Base-by-base conservation (phyloP, 2,329 filamentous ascomycete genomes). In the Chaetoscypha palmicola region DNA sequence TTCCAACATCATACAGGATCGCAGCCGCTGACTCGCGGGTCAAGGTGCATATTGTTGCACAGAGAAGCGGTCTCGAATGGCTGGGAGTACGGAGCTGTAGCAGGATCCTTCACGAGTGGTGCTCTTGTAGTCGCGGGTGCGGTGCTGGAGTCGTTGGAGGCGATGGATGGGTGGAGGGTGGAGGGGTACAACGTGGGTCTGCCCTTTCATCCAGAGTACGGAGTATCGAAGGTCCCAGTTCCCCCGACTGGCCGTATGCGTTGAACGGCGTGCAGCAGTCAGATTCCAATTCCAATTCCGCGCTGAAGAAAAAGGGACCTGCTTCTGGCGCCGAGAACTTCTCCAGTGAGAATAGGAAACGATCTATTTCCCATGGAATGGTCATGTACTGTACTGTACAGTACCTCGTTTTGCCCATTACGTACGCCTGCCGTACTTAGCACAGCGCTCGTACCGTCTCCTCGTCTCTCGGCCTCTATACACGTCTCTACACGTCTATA, bases 1-100 rank as follows among this genome's bases (percentile, higher is more conserved):
- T 33, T 23, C 21, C 36, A 38, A n/a, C 21, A 14, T 16, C 36
- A 36, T 9, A 22, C 20, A 8, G 24, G 12, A n/a, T 17, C 12
- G 37, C 37, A 38, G 21, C 37, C 14, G 37, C 24, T 31, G 26
- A 31, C 37, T 39, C 37, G 37, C 24, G 37, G 37, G 19, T 39
- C 16, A 32, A 19, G 17, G 32, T 34, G 32, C 32, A 34, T 34
- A 17, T 16, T 19, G 32, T 34, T 17, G 32, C 32, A 34, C 32
- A 34, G 19, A 34, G 32, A 17, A 34, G 24, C 24, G 24, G 24
- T 12, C 24, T 28, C 24, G 24, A 28, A 28, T 12, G 24, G 7
- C 7, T 28, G 7, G 24, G n/a, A n/a, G n/a, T n/a, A n/a, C n/a
- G n/a, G n/a, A n/a, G n/a, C n/a, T n/a, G n/a, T n/a, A n/a, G n/a